Evolutionary conservation across 495 filamentous ascomycete species (phyloP), one percentile per base, ranked within the genome.

Genomic region (Lasiosphaeria miniovina): DNA sequence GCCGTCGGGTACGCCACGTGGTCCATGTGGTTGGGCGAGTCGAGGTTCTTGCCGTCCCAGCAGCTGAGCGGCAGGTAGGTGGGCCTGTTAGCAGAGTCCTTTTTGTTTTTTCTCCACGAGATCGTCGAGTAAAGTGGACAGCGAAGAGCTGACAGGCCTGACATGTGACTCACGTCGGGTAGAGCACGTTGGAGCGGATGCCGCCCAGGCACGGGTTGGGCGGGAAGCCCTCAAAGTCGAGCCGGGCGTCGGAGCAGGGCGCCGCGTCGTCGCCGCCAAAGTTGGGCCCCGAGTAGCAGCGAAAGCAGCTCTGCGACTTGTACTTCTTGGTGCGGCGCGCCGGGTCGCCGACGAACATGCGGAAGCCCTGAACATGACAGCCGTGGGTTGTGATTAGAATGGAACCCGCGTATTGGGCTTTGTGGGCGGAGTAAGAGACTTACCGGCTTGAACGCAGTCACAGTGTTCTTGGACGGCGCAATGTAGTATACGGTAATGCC

Each of bases 161-260:
- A 7, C 17, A 15, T 33, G 33, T 2, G 38, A 49, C 61, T 40
- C 46, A 59, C 61, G 77, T 74, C 0, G 76, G 76, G 50, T 77
- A 79, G n/a, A 72, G 69, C 51, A 76, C 71, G 53, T 74, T 77
- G 17, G 74, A 71, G 46, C 72, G 69, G 56, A 79, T 77, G 14
- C 76, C 76, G 2, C 69, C 70, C 8, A 64, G 38, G 40, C 72
- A 75, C 0, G 69, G 71, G 2, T 43, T 4, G 4, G 52, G 52
- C 6, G 52, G 52, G 36, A 55, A 55, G 36, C 36, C 17, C 40
- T 46, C 54, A 35, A 48, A 56, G 31, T 46, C 41, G 10, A 56
- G 32, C 17, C 36, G 32, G 32, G 17, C 14, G 32, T 56, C 54
- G 43, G 54, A 56, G 56, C n/a, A 63, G 8, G 41, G 57, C 32